Evolutionary conservation across 495 filamentous ascomycete genomes (phyloP).

Genomic region (Niebla homalea): DNA sequence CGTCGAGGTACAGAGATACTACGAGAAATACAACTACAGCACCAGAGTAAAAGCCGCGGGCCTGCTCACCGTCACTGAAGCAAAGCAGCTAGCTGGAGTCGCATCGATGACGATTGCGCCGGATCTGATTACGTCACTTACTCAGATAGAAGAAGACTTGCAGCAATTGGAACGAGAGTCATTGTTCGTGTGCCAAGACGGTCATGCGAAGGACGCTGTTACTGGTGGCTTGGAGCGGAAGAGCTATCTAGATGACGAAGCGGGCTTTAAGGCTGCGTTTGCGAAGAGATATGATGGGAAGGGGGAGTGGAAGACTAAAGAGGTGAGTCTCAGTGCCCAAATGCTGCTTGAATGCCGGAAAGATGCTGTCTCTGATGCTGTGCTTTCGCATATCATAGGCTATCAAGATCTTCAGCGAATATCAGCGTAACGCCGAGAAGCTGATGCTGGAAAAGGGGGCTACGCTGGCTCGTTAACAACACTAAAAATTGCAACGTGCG

Average conservation of each 20-base stretch:
- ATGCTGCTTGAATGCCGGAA: not conserved
- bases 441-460: conserved; percentile 24
- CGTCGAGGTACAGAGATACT: conserved; percentile 39
- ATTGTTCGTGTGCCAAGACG: too few species aligned
- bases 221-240: conserved; percentile 6
- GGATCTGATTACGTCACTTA: conserved; percentile 33
- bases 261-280: conserved; percentile 36
- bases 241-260: conserved; percentile 30
- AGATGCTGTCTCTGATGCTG: not conserved
- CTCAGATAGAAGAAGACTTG: conserved; percentile 24
- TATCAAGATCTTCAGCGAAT: conserved; percentile 47
- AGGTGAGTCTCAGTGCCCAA: conserved; percentile 24
- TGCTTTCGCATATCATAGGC: too few species aligned
- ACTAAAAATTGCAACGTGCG: too few species aligned
- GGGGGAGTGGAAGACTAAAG: conserved; percentile 37
- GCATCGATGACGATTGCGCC: conserved; percentile 46
- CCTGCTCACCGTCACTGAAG: conserved; percentile 41
- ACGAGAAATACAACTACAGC: conserved; percentile 23
- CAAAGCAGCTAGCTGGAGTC: conserved; percentile 43
- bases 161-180: conserved; percentile 21
- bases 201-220: conserved; percentile 16
- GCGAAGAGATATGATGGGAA: conserved; percentile 33
- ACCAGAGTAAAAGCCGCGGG: conserved; percentile 46
- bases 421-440: conserved; percentile 40
- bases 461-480: too few species aligned